Base-by-base conservation (phyloP, 1,284 basidiomycete genomes). In the Porogramme epimiltina region DNA sequence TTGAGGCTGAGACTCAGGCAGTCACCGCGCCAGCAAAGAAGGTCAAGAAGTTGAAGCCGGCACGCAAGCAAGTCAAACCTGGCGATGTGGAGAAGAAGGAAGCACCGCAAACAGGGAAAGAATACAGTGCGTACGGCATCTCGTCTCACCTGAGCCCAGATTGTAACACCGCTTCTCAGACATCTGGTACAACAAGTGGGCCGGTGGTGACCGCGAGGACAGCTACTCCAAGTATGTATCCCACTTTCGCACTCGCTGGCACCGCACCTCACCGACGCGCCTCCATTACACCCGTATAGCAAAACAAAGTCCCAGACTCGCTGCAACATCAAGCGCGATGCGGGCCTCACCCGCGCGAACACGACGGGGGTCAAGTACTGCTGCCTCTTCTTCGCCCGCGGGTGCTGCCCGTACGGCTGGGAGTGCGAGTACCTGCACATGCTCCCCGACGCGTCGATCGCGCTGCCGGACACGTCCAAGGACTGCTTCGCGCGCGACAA, bases 141-240 rank as follows among this genome's bases (percentile, higher is more conserved):
- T 3, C 18, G 15, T 11, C 3, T 52, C 25, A 22, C n/a, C 48
- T 46, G 28, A 51, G 8, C 22, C 19, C 31, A 28, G 24, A 34
- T 18, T 10, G 47, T 38, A 20, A 41, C n/a, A n/a, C n/a, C n/a
- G 62, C 69, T 59, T 49, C 22, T 46, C 63, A 93, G 95, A 98
- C 70, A 91, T 97, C 53, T 98, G 96, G 96, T 98, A 98, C 73
- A 97, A 98, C 73, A 98, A 98, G 75, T 98, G 95, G 93, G 94
- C 95, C 33, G 91, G 95, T 56, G 94, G 94, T 52, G 94, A 97
- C 68, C 82, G 92, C 45, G 95, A 96, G 71, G 95, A 97, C 66
- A 90, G 85, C 55, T 92, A 95, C 66, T 95, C 93, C 40, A 93
- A 91, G 89, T 93, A 63, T 53, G 87, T 78, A n/a, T 41, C 28